Base-by-base conservation (phyloP, 257 asterid genomes). In the Fraxinus quadrangulata region DNA sequence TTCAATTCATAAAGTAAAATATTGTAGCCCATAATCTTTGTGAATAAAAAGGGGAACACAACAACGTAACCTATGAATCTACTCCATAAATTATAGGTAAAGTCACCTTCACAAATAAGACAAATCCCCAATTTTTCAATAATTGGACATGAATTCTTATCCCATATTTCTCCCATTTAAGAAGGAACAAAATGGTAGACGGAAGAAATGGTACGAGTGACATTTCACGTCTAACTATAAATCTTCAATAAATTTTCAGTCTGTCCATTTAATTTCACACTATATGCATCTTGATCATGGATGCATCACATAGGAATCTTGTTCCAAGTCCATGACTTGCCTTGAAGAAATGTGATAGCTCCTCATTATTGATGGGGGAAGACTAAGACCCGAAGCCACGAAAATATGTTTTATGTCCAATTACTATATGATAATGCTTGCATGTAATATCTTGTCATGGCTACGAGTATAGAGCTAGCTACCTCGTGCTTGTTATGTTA, bases 41-140 rank as follows among this genome's bases (percentile, higher is more conserved):
- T 77, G 84, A 80, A 73, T 81, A 69, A 75, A 82, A 81, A 82
- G 86, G 88, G 92, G 88, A 86, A 84, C 92, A 82, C 24, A 75
- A 73, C 78, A 61, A 74, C 85, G 87, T 75, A 56, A 61, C 68
- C 86, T 84, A 81, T 12, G 59, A 74, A 36, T 72, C 83, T 82
- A 78, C 59, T 77, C 77, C 77, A 77, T 76, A 77, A 45, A 74
- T 70, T 77, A 77, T 81, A 71, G 28, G 14, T 49, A 66, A 14
- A 33, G 33, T 24, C 68, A 63, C 69, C 69, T 65, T 19, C 31
- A 14, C 80, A 75, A 66, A 42, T 77, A 78, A 81, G 83, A 77
- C 73, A 26, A 72, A 75, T 31, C 79, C 66, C 71, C 72, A 72
- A 14, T 13, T 79, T 69, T 36, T 33, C 73, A 77, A 76, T 78